These are phyloP conservation scores for Lichtheimia ramosa DNA, from an alignment of 371 early-diverging fungal species.

Conservation along the genomic window DNA sequence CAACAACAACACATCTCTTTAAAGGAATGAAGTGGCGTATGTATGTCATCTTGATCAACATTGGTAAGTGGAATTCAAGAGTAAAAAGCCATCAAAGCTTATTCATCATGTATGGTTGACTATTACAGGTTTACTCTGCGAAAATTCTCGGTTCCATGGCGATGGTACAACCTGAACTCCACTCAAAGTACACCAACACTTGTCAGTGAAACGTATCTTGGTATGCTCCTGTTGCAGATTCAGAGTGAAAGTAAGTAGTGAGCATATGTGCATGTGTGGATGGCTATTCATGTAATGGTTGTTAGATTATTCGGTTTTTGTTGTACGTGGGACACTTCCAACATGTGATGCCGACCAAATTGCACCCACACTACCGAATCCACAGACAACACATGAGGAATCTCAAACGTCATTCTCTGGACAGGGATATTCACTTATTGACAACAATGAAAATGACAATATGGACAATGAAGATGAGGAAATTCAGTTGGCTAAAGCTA, in stretches of 20 bases:
- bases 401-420: slow-evolving; percentile 26
- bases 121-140: slow-evolving; percentile 65
- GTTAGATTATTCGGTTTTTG: slow-evolving; percentile 39
- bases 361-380: slow-evolving; percentile 19
- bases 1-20: not conserved
- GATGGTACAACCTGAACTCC: slow-evolving; percentile 77
- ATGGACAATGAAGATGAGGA: slow-evolving; percentile 24
- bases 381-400: slow-evolving; percentile 4
- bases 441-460: not conserved
- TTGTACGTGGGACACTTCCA: slow-evolving; percentile 26
- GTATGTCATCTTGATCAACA: slow-evolving; percentile 65
- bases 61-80: slow-evolving; percentile 26
- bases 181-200: slow-evolving; percentile 48
- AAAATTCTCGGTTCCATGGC: slow-evolving; percentile 57
- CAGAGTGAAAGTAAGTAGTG: slow-evolving; percentile 62
- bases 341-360: slow-evolving; percentile 25
- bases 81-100: too few species aligned
- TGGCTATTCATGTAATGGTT: not conserved
- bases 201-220: slow-evolving; percentile 67
- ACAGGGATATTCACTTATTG: slow-evolving; percentile 23
- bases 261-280: slow-evolving; percentile 18
- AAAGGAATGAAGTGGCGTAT: slow-evolving; percentile 50
- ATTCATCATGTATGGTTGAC: not conserved
- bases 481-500: slow-evolving; percentile 27
- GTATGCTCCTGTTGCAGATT: slow-evolving; percentile 63